Base-by-base conservation (phyloP, 352 stramenopile species). In the Phytopythium cucurbitacearum region DNA sequence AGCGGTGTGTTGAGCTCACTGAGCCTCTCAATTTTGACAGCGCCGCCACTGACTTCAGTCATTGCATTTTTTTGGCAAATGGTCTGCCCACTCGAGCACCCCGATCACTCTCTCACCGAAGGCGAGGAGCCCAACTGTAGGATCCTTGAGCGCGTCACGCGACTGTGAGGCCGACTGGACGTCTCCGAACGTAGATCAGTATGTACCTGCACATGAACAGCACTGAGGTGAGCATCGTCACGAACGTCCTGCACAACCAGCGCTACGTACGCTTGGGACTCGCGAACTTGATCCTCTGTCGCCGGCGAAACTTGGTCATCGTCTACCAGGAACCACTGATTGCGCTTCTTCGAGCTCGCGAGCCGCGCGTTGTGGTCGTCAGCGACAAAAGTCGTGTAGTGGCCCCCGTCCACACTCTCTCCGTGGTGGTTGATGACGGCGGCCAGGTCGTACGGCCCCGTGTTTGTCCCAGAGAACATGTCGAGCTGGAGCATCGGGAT, bases 391-490 rank as follows among this genome's bases (percentile, higher is more conserved):
- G 76, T 68, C 0, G 82, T 90, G 54, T 90, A 93, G 43, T 93
- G 82, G 0, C 82, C 82, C 4, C 80, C 78, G 16, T 87, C 72
- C 4, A 89, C 71, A 5, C 64, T 76, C 43, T 86, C 74, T 3
- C 82, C 80, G 49, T 91, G 80, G 60, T 93, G 80, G 41, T 76
- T 85, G 3, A 89, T 53, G 5, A 89, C 73, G 1, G 75, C 69
- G 2, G 71, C 69, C 8, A 91, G 65, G 32, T 91, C 77, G 60
- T 89, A 91, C 46, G 82, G n/a, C 40, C 62, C 59, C 33, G 39
- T 60, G 46, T 44, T 51, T 49, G 6, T 9, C 3, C 7, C 47
- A 8, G 7, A 16, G 21, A 15, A 21, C 33, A 12, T 38, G 13
- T 56, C 39, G 11, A 56, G 54, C 46, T 33, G 44, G 15, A 43